Evolutionary conservation across 305 asterid species (phyloP).

Genomic region (Rubia occidens): DNA sequence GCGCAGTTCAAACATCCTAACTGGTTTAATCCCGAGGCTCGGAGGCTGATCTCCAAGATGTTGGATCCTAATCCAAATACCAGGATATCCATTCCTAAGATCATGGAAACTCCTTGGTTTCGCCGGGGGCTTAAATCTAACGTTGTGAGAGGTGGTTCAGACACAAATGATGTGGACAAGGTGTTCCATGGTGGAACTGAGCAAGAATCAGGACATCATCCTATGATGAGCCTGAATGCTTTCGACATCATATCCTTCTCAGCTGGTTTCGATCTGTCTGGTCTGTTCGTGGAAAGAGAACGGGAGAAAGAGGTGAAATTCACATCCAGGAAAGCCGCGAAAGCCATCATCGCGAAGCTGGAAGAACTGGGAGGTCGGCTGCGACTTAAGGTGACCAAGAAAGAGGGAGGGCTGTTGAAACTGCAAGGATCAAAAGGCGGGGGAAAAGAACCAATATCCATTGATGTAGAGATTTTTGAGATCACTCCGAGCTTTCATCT

Average conservation of each 20-base stretch:
- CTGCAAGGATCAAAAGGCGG: slow-evolving; percentile 47
- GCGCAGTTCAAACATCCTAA: slow-evolving; percentile 54
- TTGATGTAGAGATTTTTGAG: slow-evolving; percentile 61
- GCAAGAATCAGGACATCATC: slow-evolving; percentile 25
- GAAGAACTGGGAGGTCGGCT: slow-evolving; percentile 45
- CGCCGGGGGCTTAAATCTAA: slow-evolving; percentile 26
- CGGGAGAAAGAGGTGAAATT: slow-evolving; percentile 39
- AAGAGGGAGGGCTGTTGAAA: slow-evolving; percentile 46
- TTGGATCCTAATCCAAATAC: slow-evolving; percentile 61
- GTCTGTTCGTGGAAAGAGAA: slow-evolving; percentile 26
- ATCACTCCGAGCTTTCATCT: slow-evolving; percentile 48
- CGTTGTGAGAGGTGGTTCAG: neutral
- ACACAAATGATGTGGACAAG: slow-evolving; percentile 5
- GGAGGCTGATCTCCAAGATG: slow-evolving; percentile 44
- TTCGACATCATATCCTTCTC: slow-evolving; percentile 67
- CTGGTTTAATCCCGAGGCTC: slow-evolving; percentile 48
- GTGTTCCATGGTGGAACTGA: slow-evolving; percentile 15
- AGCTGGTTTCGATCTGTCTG: slow-evolving; percentile 61
- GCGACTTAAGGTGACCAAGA: slow-evolving; percentile 53
- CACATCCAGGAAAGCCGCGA: slow-evolving; percentile 40
- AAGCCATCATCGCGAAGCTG: slow-evolving; percentile 43
- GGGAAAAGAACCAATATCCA: slow-evolving; percentile 50
- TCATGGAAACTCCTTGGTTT: slow-evolving; percentile 39
- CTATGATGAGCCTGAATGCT: slow-evolving; percentile 40
- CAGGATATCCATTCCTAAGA: slow-evolving; percentile 49